phyloP scores from a whole-genome alignment of 495 filamentous ascomycete genomes.

The Aspergillus incahuasiensis region DNA sequence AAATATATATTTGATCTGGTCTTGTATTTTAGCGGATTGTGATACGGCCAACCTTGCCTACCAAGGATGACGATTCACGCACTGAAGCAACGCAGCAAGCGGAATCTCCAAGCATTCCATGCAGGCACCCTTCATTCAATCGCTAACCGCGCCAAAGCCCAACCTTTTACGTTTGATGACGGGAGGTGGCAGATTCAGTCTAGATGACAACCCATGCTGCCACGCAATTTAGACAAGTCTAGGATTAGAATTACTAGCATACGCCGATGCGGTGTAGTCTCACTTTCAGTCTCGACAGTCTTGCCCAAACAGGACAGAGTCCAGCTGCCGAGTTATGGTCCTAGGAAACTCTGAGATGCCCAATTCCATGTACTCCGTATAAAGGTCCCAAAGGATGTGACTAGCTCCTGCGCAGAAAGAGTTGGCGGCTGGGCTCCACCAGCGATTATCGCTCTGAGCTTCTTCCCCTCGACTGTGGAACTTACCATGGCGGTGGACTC shows the following conservation, averaged over 20 bases:
- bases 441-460: constrained; percentile 35
- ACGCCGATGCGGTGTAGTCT: no score
- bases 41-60: no score
- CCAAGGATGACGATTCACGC: not conserved
- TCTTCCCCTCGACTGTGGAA: constrained; percentile 50
- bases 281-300: not conserved
- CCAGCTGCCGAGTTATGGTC: not conserved
- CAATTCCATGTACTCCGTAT: not conserved
- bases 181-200: constrained; percentile 15
- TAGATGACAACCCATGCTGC: constrained; percentile 16
- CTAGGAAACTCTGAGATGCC: not conserved
- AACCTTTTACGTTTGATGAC: constrained; percentile 10
- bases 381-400: not conserved
- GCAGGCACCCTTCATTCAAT: constrained; percentile 5
- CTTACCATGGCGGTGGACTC: constrained; percentile 31
- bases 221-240: constrained; percentile 14
- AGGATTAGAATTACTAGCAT: no score
- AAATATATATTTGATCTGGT: not conserved
- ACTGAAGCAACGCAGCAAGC: not conserved
- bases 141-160: not conserved
- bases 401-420: constrained; percentile 6
- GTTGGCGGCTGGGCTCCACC: constrained; percentile 22
- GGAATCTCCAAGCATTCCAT: constrained; percentile 1
- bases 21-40: not conserved
- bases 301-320: not conserved